Evolutionary conservation across 2,329 filamentous ascomycete species (phyloP), one percentile per base, ranked within the genome.

Genomic region (Cladosporium sp.): DNA sequence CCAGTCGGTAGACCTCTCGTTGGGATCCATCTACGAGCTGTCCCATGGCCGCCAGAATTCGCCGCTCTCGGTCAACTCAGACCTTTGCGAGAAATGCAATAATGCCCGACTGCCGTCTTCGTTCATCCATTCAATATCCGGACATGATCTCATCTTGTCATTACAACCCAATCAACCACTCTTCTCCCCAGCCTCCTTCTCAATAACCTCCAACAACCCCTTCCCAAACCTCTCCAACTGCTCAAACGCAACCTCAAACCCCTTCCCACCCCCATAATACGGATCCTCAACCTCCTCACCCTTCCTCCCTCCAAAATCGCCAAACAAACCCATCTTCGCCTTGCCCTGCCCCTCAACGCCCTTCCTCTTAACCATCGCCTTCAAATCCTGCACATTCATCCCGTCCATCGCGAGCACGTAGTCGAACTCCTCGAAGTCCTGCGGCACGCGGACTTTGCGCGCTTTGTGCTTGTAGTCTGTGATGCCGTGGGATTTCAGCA

Each of bases 391-490:
- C 54, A 96, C 82, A 77, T 98, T 98, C 55, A 88, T 87, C 59
- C 87, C 84, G 76, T 99, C 95, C 95, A 99, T 99, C 68, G 92
- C 93, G 66, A 99, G 88, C 67, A 99, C 88, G 80, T 96, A 98
- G 79, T 98, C 92, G 75, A 97, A 98, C 18, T 85, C 84, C 65
- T 88, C 82, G 73, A 98, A 96, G 79, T 99, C 95, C 61, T 85
- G 84, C 0, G 83, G 79, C 4, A 81, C 80, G 77, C 79, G 77
- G 77, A 96, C 88, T 78, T 91, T 90, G 62, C 93, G 88, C 24
- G 92, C 93, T 1, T 83, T 81, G 78, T 97, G 93, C 12, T 84
- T 81, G 79, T 96, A 97, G 62, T 90, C 84, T 6, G 81, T 88
- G 72, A 98, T 93, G 38, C 89, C 89, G 76, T 97, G 87, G 55